A percentile compares a stretch with the other conserved stretches of the same genome.
Conservation (phyloP, 495 filamentous ascomycete species). For the Platismatia glauca region DNA sequence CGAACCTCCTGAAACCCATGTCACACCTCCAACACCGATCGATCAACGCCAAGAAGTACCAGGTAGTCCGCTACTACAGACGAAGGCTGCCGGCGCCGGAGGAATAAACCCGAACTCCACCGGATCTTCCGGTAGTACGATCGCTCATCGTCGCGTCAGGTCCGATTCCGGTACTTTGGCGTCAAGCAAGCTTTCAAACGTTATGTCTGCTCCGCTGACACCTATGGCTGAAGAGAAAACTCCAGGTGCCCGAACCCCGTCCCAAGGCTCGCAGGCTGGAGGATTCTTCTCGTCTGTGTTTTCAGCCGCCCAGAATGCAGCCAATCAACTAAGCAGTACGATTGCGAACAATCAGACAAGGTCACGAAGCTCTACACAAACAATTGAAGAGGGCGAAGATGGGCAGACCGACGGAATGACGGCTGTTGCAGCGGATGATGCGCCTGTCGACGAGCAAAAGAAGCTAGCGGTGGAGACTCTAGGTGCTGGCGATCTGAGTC, state of each 20-base stretch:
- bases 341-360: conserved; percentile 53
- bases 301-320: conserved; percentile 87
- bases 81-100: conserved; percentile 6
- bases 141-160: conserved; percentile 58
- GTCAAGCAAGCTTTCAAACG: conserved; percentile 86
- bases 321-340: conserved; percentile 72
- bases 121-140: conserved; percentile 58
- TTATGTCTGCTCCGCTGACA: conserved; percentile 60
- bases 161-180: conserved; percentile 57
- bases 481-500: conserved; percentile 77
- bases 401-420: conserved; percentile 18
- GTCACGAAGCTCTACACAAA: conserved; percentile 30
- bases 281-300: conserved; percentile 94
- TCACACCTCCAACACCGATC: conserved; percentile 48
- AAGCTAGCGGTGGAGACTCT: conserved; percentile 80
- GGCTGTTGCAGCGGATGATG: conserved; percentile 24
- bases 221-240: conserved; percentile 62
- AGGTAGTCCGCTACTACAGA: conserved; percentile 8
- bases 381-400: conserved; percentile 26
- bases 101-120: conserved; percentile 20
- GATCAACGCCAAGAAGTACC: conserved; percentile 26
- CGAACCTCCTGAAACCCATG: conserved; percentile 40
- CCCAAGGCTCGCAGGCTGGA: conserved; percentile 38
- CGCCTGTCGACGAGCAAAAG: conserved; percentile 43
- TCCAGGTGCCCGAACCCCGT: conserved; percentile 32